A percentile compares a stretch with the other conserved stretches of the same genome.
Evolutionary conservation across 169 alveolate species (phyloP).

Genomic region (Neospora caninum): DNA sequence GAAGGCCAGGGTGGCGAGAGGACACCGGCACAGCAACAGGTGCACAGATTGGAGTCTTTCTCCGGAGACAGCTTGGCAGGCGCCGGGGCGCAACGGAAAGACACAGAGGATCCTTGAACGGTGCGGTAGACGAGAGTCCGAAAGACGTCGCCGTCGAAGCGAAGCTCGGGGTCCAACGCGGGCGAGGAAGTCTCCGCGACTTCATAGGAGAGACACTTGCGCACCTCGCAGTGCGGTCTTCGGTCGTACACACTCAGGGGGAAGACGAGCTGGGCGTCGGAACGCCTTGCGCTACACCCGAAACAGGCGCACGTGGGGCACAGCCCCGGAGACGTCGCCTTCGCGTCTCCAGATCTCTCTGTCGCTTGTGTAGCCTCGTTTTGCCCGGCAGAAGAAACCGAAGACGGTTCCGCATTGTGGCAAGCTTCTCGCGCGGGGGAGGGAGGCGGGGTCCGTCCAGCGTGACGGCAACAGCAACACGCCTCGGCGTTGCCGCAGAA

Average conservation of each 20-base stretch:
- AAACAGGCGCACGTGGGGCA: background rate
- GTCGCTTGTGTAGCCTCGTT: background rate
- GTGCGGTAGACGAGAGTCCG: slow-evolving; percentile 78
- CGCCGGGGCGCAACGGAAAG: background rate
- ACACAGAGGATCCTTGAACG: background rate
- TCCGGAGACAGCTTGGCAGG: too few relatives aligned
- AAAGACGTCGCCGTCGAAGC: slow-evolving; percentile 62
- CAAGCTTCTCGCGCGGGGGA: slow-evolving; percentile 17
- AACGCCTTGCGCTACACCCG: background rate
- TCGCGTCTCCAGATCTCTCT: background rate
- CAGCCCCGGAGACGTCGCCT: background rate
- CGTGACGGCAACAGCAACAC: slow-evolving; percentile 67
- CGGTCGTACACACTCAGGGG: slow-evolving; percentile 41
- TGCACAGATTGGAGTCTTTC: background rate
- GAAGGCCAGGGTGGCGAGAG: background rate
- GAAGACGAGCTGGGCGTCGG: background rate
- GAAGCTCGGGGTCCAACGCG: background rate
- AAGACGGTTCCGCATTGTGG: background rate
- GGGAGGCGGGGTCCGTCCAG: slow-evolving; percentile 66
- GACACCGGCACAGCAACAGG: slow-evolving; percentile 14
- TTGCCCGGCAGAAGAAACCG: background rate
- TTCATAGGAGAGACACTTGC: background rate
- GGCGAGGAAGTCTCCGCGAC: background rate
- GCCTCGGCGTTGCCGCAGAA: slow-evolving; percentile 66
- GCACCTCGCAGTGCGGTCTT: slow-evolving; percentile 55